Conservation (phyloP, 2,329 filamentous ascomycete species). For the Sporothrix inflata region DNA sequence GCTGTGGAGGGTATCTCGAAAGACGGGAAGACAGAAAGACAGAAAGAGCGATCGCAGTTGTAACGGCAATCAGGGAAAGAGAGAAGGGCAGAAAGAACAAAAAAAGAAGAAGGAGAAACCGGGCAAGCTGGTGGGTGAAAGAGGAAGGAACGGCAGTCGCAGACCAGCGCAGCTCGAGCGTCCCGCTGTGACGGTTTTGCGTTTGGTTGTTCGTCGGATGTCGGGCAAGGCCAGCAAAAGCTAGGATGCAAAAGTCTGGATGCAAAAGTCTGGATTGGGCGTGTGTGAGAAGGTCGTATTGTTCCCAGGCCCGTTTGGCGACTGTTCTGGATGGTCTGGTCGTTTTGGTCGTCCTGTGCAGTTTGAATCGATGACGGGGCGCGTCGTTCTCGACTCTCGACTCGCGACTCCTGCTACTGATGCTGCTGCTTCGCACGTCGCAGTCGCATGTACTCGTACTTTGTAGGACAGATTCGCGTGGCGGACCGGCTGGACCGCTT, state of each 20-base stretch:
- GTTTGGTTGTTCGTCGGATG: constrained; percentile 15
- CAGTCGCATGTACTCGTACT: constrained; percentile 10
- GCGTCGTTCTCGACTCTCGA: not conserved
- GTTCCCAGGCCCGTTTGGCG: not conserved
- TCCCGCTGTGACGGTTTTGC: constrained; percentile 9
- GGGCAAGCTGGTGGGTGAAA: constrained; percentile 9
- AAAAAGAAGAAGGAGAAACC: not conserved
- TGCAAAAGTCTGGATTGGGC: constrained; percentile 16
- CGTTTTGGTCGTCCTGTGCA: not conserved
- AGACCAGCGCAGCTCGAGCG: constrained; percentile 3
- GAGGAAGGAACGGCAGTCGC: constrained; percentile 7
- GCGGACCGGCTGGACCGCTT: constrained; percentile 25
- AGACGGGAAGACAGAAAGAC: not conserved
- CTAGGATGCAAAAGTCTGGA: constrained; percentile 19
- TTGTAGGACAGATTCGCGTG: constrained; percentile 19
- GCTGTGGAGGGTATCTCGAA: constrained; percentile 16
- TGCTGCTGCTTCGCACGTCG: not conserved
- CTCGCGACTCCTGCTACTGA: not conserved
- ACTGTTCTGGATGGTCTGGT: not conserved
- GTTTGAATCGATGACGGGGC: constrained; percentile 4
- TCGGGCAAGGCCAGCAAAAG: not conserved
- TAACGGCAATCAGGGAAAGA: not conserved
- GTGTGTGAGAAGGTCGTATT: constrained; percentile 22
- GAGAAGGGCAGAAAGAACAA: not conserved
- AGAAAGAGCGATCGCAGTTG: not conserved